These are phyloP conservation scores for Phytophthora colocasiae DNA, from an alignment of 352 stramenopile genomes.

Conservation along the genomic window DNA sequence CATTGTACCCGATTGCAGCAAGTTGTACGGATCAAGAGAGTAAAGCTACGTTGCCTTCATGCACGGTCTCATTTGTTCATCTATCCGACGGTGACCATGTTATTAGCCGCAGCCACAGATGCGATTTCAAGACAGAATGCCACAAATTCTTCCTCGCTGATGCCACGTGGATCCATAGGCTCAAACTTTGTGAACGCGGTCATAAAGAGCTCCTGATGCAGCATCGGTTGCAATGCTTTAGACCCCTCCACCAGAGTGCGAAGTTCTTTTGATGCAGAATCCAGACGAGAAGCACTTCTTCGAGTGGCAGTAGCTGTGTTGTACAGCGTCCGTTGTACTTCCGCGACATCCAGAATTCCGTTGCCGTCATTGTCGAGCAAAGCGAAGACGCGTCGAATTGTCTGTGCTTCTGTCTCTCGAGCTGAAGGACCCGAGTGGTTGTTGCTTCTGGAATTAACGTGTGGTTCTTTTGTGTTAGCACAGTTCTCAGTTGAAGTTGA, in stretches of 20 bases:
- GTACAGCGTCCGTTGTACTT: constrained; percentile 59
- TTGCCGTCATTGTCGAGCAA: constrained; percentile 68
- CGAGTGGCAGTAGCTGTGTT: constrained; percentile 21
- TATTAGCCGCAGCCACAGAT: constrained; percentile 36
- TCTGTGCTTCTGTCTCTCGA: constrained; percentile 49
- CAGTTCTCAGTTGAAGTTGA: too few species aligned
- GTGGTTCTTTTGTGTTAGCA: too few species aligned
- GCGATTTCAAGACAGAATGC: constrained; percentile 78
- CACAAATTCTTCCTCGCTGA: constrained; percentile 77
- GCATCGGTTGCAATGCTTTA: constrained; percentile 60
- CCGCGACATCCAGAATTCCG: constrained; percentile 65
- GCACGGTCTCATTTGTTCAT: too few species aligned
- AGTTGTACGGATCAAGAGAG: too few species aligned
- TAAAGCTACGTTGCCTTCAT: too few species aligned
- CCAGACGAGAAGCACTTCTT: constrained; percentile 2
- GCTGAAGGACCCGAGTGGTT: constrained; percentile 13
- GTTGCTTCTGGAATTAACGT: too few species aligned
- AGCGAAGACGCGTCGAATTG: constrained; percentile 61
- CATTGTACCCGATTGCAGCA: too few species aligned
- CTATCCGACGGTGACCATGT: constrained; percentile 24
- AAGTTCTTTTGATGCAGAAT: constrained; percentile 26
- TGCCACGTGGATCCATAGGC: constrained; percentile 60
- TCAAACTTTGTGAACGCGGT: constrained; percentile 70
- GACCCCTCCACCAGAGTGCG: constrained; percentile 49
- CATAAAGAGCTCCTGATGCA: constrained; percentile 68